Evolutionary conservation across 2,329 filamentous ascomycete species (phyloP).

Genomic region (Fusarium pseudograminearum): DNA sequence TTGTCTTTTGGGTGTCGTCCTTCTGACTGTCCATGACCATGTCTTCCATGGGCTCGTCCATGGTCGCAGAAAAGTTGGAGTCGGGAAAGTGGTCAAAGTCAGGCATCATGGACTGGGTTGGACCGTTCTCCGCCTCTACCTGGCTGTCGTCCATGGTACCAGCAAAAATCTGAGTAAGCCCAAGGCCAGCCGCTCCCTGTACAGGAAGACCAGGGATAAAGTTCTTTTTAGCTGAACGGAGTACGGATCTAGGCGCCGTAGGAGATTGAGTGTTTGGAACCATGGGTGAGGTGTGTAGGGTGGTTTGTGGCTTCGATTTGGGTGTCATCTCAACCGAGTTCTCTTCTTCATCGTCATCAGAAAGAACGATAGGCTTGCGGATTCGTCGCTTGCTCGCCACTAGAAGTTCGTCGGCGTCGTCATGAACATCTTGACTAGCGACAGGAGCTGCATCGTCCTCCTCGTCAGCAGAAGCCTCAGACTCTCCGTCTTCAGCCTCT

Average conservation of each 20-base stretch:
- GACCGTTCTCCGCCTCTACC: conserved; percentile 47
- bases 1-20: conserved; percentile 52
- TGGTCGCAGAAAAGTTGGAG: conserved; percentile 71
- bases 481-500: conserved; percentile 58
- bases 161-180: conserved; percentile 90
- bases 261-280: conserved; percentile 61
- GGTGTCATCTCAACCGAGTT: conserved; percentile 62
- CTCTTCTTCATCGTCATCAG: conserved; percentile 73
- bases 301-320: conserved; percentile 61
- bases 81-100: conserved; percentile 68
- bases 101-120: conserved; percentile 65
- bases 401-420: conserved; percentile 55
- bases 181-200: conserved; percentile 71
- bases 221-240: conserved; percentile 76
- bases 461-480: conserved; percentile 45
- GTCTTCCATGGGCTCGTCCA: conserved; percentile 66
- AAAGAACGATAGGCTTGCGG: conserved; percentile 67
- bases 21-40: conserved; percentile 61
- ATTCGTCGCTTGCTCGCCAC: conserved; percentile 58
- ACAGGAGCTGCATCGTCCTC: conserved; percentile 52
- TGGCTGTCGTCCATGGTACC: conserved; percentile 83
- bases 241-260: conserved; percentile 70
- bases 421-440: conserved; percentile 52
- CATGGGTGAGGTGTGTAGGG: conserved; percentile 57
- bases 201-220: conserved; percentile 78